Conservation (phyloP, 2,329 filamentous ascomycete species). For the Dactylellina leptospora region DNA sequence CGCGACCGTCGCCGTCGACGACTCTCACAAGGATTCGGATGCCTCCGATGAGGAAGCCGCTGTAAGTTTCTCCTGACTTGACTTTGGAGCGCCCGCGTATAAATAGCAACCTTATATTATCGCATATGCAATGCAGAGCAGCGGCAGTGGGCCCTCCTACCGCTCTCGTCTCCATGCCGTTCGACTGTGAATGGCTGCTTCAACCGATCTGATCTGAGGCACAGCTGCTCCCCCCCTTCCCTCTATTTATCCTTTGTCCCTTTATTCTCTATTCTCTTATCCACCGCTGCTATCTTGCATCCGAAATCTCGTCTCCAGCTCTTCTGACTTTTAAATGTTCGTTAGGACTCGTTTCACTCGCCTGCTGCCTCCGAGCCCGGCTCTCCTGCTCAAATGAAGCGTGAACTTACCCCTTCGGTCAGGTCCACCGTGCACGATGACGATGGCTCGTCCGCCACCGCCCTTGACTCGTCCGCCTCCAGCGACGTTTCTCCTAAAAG, state of each 20-base stretch:
- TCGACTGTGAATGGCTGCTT: background rate
- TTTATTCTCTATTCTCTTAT: background rate
- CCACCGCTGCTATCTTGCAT: too few species aligned
- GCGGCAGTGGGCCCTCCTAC: too few species aligned
- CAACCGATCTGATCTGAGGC: background rate
- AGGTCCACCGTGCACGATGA: conserved; percentile 50
- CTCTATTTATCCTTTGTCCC: background rate
- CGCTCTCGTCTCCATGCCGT: too few species aligned
- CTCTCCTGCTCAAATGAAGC: conserved; percentile 52
- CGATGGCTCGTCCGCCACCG: conserved; percentile 37
- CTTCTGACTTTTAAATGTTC: background rate
- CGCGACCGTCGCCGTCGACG: conserved; percentile 11
- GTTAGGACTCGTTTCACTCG: conserved; percentile 51
- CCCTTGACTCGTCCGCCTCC: conserved; percentile 38
- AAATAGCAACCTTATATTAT: too few species aligned
- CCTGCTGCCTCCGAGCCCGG: conserved; percentile 51
- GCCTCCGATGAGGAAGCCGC: conserved; percentile 8
- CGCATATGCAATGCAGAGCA: too few species aligned
- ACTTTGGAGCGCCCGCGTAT: too few species aligned
- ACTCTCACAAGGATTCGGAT: conserved; percentile 1
- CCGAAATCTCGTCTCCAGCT: too few species aligned
- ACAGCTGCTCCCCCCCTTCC: background rate
- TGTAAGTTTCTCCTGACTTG: conserved; percentile 3
- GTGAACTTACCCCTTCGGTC: conserved; percentile 53
- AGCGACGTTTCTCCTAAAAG: conserved; percentile 41